phyloP scores from a whole-genome alignment of 306 rosid species.

The Cajanus cajan region DNA sequence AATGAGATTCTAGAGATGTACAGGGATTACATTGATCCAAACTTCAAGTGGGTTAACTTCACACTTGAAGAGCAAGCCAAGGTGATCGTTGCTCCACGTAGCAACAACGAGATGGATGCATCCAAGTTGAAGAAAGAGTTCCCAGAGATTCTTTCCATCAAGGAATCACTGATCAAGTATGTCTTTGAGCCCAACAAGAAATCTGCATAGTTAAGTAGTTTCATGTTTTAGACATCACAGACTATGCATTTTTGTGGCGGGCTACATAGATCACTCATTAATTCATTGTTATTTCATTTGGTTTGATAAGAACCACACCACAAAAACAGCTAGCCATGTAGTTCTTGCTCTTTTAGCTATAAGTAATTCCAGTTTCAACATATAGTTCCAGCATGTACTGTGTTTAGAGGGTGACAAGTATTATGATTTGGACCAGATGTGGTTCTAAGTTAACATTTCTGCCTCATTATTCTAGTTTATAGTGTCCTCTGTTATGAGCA shows the following conservation, averaged over 20 bases:
- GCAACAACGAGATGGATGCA: slow-evolving; percentile 96
- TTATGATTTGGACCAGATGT: slow-evolving; percentile 11
- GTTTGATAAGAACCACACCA: neutral
- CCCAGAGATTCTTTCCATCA: slow-evolving; percentile 80
- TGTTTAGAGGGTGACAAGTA: slow-evolving; percentile 22
- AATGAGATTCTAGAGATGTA: slow-evolving; percentile 89
- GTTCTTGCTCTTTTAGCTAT: neutral
- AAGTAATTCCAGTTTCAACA: neutral
- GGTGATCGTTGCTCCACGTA: slow-evolving; percentile 79
- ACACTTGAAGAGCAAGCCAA: slow-evolving; percentile 90
- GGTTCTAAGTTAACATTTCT: slow-evolving; percentile 11
- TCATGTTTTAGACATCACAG: slow-evolving; percentile 16
- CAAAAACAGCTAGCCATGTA: neutral
- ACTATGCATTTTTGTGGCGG: slow-evolving; percentile 26
- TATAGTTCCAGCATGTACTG: slow-evolving; percentile 10
- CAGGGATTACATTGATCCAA: slow-evolving; percentile 64
- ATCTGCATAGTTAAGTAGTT: slow-evolving; percentile 33
- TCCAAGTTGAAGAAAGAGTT: slow-evolving; percentile 77
- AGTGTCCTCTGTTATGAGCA: slow-evolving; percentile 12
- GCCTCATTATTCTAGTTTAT: slow-evolving; percentile 26
- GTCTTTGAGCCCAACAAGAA: slow-evolving; percentile 82
- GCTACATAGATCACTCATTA: slow-evolving; percentile 28
- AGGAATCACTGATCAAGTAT: slow-evolving; percentile 69
- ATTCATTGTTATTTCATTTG: slow-evolving; percentile 26
- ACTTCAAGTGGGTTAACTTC: slow-evolving; percentile 74